phyloP scores from a whole-genome alignment of 2,329 filamentous ascomycete species.

The Penicillium sp. region DNA sequence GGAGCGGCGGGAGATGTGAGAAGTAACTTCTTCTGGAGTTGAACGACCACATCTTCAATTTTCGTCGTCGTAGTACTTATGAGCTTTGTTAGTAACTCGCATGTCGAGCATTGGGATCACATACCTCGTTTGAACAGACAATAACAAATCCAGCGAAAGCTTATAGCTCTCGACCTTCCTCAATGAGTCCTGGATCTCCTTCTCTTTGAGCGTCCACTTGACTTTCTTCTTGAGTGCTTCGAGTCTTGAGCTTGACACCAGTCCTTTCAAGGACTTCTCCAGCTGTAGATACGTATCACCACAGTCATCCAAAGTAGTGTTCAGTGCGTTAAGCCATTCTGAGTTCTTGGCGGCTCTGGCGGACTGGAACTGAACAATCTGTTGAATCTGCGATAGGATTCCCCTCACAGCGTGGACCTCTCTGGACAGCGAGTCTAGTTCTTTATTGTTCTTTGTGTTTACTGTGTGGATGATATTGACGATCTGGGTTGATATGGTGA shows the following conservation, averaged over 20 bases:
- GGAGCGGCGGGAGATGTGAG: background rate
- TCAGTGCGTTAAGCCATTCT: background rate
- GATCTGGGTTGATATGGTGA: background rate
- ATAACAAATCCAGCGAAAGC: background rate
- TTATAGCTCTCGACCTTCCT: background rate
- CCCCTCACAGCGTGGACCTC: background rate
- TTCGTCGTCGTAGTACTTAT: background rate
- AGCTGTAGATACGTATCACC: background rate
- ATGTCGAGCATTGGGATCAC: background rate
- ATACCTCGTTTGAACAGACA: background rate
- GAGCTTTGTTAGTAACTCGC: background rate
- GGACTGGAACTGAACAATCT: background rate
- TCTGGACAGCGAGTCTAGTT: background rate
- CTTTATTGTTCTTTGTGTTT: background rate
- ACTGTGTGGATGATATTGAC: background rate
- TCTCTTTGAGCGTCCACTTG: background rate
- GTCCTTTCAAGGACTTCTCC: background rate
- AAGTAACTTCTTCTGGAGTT: background rate
- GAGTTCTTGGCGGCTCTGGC: background rate
- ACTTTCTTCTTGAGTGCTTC: background rate
- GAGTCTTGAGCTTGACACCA: background rate
- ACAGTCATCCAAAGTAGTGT: background rate
- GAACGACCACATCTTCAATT: background rate
- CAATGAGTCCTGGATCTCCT: background rate
- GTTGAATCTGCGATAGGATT: background rate